phyloP scores from a whole-genome alignment of 2,329 filamentous ascomycete genomes.

The Orbilia oligospora region DNA sequence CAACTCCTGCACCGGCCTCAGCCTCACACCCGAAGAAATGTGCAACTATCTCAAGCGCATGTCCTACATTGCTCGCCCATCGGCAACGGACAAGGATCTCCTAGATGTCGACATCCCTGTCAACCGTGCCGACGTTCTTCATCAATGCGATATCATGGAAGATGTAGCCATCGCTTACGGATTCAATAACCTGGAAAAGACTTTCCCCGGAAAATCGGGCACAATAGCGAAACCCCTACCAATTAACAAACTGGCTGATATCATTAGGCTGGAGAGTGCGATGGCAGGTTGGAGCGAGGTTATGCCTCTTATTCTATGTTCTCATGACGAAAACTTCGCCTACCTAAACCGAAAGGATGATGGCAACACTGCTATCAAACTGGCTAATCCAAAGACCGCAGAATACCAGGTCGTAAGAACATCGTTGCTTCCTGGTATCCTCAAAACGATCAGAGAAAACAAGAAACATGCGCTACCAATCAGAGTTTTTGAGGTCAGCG shows the following conservation, averaged over 20 bases:
- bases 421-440: slow-evolving; percentile 84
- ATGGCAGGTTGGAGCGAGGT: slow-evolving; percentile 98
- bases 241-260: slow-evolving; percentile 95
- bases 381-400: slow-evolving; percentile 91
- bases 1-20: slow-evolving; percentile 89
- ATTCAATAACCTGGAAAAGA: slow-evolving; percentile 93
- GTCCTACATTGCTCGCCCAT: slow-evolving; percentile 86
- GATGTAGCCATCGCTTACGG: slow-evolving; percentile 97
- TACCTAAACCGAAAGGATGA: slow-evolving; percentile 94
- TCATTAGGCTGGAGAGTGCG: slow-evolving; percentile 87
- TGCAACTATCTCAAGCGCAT: slow-evolving; percentile 88
- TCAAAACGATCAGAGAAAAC: slow-evolving; percentile 96
- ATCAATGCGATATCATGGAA: slow-evolving; percentile 99
- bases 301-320: slow-evolving; percentile 95
- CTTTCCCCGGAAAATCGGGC: slow-evolving; percentile 86
- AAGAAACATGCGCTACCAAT: slow-evolving; percentile 89
- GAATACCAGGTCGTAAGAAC: slow-evolving; percentile 96
- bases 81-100: slow-evolving; percentile 77
- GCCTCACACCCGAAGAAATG: slow-evolving; percentile 80
- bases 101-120: slow-evolving; percentile 87
- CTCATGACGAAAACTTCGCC: slow-evolving; percentile 96
- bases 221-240: slow-evolving; percentile 88
- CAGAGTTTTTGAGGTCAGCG: slow-evolving; percentile 91
- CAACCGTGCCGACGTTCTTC: slow-evolving; percentile 92
- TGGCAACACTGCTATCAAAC: slow-evolving; percentile 82